Base-by-base conservation (phyloP, 495 filamentous ascomycete species). In the Achaetomiella virescens region DNA sequence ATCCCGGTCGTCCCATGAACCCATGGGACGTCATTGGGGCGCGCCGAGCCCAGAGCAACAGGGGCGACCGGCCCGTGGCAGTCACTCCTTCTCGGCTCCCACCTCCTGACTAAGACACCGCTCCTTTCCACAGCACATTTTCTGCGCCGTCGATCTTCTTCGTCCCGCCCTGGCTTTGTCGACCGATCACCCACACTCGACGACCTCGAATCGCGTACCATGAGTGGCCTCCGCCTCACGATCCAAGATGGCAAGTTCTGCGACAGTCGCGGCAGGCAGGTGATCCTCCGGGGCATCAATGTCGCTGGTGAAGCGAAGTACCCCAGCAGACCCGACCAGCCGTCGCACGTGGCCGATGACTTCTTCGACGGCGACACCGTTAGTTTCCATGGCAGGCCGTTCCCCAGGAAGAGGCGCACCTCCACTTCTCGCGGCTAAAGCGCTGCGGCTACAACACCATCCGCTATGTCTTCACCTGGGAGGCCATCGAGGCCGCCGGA, bases 381-480 rank as follows among this genome's bases (percentile, higher is more conserved):
- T 49, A 96, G 89, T 29, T 98, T 97, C 64, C 83, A 91, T 54
- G 84, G 81, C 31, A 82, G 90, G 17, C 93, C 93, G 0, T 98
- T 98, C 66, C 71, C 83, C 3, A 75, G 40, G 82, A 88, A 48
- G 90, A 96, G 35, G 89, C 93, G 1, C 85, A 90, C 61, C 76
- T 82, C 1, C 93, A 98, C 64, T 96, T 98, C 68, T 81, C 87
- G n/a, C 76, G 90, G 31, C 70, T 98, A 49, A 85, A 85, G 58
- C 86, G 85, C 58, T 96, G 81, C 76, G 93, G 93, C 7, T 98
- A 96, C 71, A 98, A 97, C 70, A 89, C 88, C 1, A 92, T 98
- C 48, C 80, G 93, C 63, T 98, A 98, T 66, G 79, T 98, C 57
- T 98, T 96, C 67, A 97, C 92, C 0, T 98, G 93, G 93, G 93